A percentile compares a stretch with the other conserved stretches of the same genome.
Conservation (phyloP, 352 stramenopile genomes). For the Phytophthora brassicae region DNA sequence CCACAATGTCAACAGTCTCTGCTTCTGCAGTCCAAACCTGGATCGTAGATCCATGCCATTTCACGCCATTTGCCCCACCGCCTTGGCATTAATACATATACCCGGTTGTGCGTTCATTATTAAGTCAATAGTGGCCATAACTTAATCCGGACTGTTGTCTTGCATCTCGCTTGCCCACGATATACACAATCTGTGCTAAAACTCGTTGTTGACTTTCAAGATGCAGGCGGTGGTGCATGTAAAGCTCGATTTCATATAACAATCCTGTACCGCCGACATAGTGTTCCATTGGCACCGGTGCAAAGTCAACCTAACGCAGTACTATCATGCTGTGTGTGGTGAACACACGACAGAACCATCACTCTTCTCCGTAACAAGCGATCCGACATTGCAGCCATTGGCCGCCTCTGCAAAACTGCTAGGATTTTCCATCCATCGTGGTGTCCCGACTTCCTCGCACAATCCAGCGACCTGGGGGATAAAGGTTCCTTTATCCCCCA, state of each 20-base stretch:
- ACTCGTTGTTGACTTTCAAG: background rate
- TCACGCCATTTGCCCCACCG: background rate
- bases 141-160: constrained; percentile 1
- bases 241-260: constrained; percentile 7
- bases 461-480: no score
- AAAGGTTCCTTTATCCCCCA: no score
- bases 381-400: no score
- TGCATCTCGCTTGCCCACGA: background rate
- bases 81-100: background rate
- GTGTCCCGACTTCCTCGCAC: no score
- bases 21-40: background rate
- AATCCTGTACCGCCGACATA: background rate
- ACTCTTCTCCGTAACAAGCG: no score
- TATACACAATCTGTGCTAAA: background rate
- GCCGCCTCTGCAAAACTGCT: no score
- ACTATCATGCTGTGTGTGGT: no score
- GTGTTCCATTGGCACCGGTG: no score
- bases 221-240: background rate
- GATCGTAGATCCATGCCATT: background rate
- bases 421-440: no score
- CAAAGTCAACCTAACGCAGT: no score
- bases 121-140: constrained; percentile 1
- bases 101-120: background rate
- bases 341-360: no score
- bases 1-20: background rate